Percentiles rank a stretch among this genome's conserved stretches.
Conservation (phyloP, 495 filamentous ascomycete species). For the Xeromyces bisporus region DNA sequence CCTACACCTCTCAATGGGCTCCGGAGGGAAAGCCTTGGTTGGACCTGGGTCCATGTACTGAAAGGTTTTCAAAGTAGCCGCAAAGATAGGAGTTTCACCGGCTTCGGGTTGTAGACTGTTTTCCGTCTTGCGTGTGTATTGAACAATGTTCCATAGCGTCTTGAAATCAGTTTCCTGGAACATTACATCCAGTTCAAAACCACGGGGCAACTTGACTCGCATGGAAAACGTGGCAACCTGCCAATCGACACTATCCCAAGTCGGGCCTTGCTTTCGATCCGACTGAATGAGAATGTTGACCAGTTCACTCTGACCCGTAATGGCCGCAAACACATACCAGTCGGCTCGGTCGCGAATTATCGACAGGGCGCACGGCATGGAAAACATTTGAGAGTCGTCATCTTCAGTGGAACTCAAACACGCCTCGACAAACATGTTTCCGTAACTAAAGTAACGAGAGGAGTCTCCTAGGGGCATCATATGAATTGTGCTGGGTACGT, state of each 20-base stretch:
- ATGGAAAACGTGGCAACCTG: slow-evolving; percentile 42
- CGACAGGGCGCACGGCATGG: slow-evolving; percentile 55
- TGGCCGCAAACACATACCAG: slow-evolving; percentile 45
- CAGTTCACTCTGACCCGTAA: slow-evolving; percentile 59
- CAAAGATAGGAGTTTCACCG: slow-evolving; percentile 49
- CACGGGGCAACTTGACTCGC: slow-evolving; percentile 47
- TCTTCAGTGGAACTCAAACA: slow-evolving; percentile 49
- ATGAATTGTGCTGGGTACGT: slow-evolving; percentile 35
- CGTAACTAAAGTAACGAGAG: slow-evolving; percentile 50
- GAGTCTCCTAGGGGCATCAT: slow-evolving; percentile 62
- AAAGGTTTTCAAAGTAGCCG: slow-evolving; percentile 46
- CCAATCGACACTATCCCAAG: slow-evolving; percentile 71
- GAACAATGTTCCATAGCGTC: slow-evolving; percentile 61
- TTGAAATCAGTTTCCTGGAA: slow-evolving; percentile 59
- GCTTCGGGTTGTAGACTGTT: slow-evolving; percentile 43
- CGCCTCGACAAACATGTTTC: slow-evolving; percentile 51
- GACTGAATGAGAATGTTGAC: slow-evolving; percentile 59
- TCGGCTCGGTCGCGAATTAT: slow-evolving; percentile 51
- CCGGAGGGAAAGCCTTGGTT: slow-evolving; percentile 51
- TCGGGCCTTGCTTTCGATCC: slow-evolving; percentile 46
- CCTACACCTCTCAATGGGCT: slow-evolving; percentile 50
- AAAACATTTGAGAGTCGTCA: slow-evolving; percentile 41
- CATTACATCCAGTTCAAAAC: slow-evolving; percentile 48
- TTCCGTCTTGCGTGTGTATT: slow-evolving; percentile 60
- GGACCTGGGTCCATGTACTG: slow-evolving; percentile 58